Conservation (phyloP, 345 rosid species). For the Acer yangbiense region DNA sequence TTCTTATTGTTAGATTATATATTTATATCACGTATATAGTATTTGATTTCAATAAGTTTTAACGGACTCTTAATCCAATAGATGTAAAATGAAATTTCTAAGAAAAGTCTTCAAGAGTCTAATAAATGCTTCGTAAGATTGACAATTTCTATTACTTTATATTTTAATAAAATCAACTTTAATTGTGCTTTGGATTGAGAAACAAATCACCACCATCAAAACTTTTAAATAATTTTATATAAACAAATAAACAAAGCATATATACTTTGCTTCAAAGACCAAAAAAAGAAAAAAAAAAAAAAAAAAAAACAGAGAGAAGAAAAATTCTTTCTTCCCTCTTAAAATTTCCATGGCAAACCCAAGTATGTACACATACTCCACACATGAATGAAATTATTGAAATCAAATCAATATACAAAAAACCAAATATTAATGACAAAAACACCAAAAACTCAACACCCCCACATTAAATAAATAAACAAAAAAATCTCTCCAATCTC, state of each 20-base stretch:
- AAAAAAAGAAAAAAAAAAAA: not conserved
- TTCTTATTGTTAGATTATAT: too few species aligned
- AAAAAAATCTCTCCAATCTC: not conserved
- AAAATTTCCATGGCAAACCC: not conserved
- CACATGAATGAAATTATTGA: not conserved
- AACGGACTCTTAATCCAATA: too few species aligned
- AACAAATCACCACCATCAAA: too few species aligned
- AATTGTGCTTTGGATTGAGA: too few species aligned
- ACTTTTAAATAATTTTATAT: too few species aligned
- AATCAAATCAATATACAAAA: not conserved
- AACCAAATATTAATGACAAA: not conserved
- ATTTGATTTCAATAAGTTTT: too few species aligned
- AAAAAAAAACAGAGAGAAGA: not conserved
- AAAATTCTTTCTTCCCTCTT: constrained; percentile 6
- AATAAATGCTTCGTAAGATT: too few species aligned
- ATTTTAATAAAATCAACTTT: too few species aligned
- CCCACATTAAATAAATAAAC: not conserved
- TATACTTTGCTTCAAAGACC: constrained; percentile 52
- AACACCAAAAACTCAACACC: not conserved
- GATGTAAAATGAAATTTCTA: too few species aligned
- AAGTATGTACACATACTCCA: not conserved
- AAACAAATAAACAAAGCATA: constrained; percentile 6
- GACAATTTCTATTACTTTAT: too few species aligned
- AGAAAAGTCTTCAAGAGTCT: too few species aligned
- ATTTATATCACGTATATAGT: too few species aligned